Evolutionary conservation across 2,329 filamentous ascomycete species (phyloP), one percentile per base, ranked within the genome.

Genomic region (Chrysosporium keratinophilum): DNA sequence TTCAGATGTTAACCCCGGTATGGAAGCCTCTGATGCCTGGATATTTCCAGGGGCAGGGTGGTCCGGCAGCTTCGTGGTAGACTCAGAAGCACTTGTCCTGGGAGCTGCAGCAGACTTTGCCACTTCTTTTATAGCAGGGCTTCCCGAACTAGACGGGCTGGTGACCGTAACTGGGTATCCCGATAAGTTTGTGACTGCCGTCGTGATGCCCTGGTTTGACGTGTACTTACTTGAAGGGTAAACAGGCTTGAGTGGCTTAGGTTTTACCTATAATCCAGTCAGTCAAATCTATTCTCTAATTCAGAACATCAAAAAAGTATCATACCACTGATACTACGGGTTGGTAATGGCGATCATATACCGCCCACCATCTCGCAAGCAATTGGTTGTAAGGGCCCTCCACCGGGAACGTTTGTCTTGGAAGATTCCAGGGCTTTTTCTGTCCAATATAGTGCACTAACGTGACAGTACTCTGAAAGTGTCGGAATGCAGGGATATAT

Each of bases 391-490:
- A 95, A 0, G 70, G 69, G 12, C 67, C 66, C n/a, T 69, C 66
- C 41, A 63, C 42, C 1, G 67, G 66, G 14, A 62, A 54, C 37
- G 65, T 62, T 56, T 70, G 65, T 44, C 70, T 65, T n/a, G 68
- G 83, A 56, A 81, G 72, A 19, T 78, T 78, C 93, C 93, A 98
- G 0, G 93, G 93, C 73, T 98, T 98, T 54, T 87, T 79, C 55
- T 83, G 72, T 41, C 93, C 93, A 63, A 98, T 97, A 70, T 96
- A 98, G 72, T 98, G 93, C 23, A 95, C 84, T 74, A 94, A 80
- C 65, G 79, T 90, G 63, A 98, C 95, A 62, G 82, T 86, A 46
- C 85, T 86, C 71, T 94, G 87, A 69, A 94, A 95, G 75, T 97
- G 88, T 60, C 83, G 82, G 71, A 95, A 98, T 50, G 93, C 93